Conservation (phyloP, 306 rosid species). For the Casuarina equisetifolia region DNA sequence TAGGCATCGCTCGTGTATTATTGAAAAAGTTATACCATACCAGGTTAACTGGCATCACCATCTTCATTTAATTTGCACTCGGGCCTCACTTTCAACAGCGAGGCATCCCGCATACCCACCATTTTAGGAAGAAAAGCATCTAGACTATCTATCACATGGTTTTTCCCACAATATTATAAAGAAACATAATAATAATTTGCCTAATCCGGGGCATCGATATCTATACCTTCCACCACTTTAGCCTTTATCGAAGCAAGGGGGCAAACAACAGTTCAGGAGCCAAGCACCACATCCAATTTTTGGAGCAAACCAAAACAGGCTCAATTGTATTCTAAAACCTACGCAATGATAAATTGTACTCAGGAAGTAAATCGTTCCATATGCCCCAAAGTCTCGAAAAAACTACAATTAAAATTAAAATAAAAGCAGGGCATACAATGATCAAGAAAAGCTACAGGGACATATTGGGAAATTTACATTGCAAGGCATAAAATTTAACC, state of each 20-base stretch:
- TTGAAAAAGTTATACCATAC: no score
- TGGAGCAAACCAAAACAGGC: conserved; percentile 38
- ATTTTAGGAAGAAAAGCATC: no score
- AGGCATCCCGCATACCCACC: no score
- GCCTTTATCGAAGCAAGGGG: not conserved
- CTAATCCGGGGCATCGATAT: not conserved
- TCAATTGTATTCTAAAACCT: conserved; percentile 39
- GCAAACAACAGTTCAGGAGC: not conserved
- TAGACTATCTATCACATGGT: no score
- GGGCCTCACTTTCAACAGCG: no score
- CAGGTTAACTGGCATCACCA: no score
- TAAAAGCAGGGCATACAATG: conserved; percentile 17
- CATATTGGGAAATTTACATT: conserved; percentile 52
- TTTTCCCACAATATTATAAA: no score
- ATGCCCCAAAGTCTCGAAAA: conserved; percentile 42
- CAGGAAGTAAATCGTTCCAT: conserved; percentile 26
- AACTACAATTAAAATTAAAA: not conserved
- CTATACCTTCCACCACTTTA: not conserved
- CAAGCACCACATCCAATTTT: not conserved
- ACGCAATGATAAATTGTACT: conserved; percentile 21
- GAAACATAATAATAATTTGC: no score
- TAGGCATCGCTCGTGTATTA: no score
- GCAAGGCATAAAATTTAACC: conserved; percentile 25
- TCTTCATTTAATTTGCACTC: no score
- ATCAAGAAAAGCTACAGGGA: conserved; percentile 20